phyloP scores from a whole-genome alignment of 352 stramenopile genomes.

The Globisporangium abappressorium region DNA sequence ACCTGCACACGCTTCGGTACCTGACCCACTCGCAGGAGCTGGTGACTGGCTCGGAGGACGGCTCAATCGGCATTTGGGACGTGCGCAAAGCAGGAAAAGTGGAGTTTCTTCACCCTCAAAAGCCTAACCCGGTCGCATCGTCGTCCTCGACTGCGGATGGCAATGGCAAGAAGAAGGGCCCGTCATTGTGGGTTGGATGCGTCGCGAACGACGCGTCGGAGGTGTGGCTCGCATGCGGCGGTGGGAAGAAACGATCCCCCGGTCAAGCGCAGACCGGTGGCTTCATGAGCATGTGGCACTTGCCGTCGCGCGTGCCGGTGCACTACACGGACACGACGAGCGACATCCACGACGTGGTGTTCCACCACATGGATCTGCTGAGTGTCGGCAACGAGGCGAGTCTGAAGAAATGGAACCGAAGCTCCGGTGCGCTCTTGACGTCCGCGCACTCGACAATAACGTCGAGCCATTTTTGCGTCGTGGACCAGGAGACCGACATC shows the following conservation, averaged over 20 bases:
- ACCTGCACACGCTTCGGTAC: slow-evolving; percentile 62
- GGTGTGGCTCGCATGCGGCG: slow-evolving; percentile 66
- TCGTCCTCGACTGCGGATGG: neutral
- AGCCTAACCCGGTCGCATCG: neutral
- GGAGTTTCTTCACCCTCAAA: slow-evolving; percentile 50
- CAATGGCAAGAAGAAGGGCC: slow-evolving; percentile 13
- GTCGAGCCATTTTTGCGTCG: slow-evolving; percentile 68
- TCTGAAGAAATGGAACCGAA: slow-evolving; percentile 77
- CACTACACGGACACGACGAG: slow-evolving; percentile 55
- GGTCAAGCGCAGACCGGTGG: slow-evolving; percentile 27
- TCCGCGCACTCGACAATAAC: slow-evolving; percentile 48
- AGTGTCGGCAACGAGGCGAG: slow-evolving; percentile 66
- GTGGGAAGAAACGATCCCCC: slow-evolving; percentile 35
- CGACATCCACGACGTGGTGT: slow-evolving; percentile 69
- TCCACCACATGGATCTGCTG: slow-evolving; percentile 70
- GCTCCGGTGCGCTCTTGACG: slow-evolving; percentile 54
- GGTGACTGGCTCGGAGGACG: slow-evolving; percentile 67
- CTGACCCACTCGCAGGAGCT: slow-evolving; percentile 69
- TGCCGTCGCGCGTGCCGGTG: slow-evolving; percentile 68
- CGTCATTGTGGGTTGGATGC: slow-evolving; percentile 48
- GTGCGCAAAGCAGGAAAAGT: slow-evolving; percentile 45
- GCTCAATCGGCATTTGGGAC: slow-evolving; percentile 74
- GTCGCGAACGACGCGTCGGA: slow-evolving; percentile 69
- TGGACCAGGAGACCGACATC: slow-evolving; percentile 55
- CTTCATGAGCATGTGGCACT: slow-evolving; percentile 75